A percentile compares a stretch with the other conserved stretches of the same genome.
These are phyloP conservation scores for Oropetium thomaeum DNA, from an alignment of 176 grass and related monocot genomes.

Conservation along the genomic window DNA sequence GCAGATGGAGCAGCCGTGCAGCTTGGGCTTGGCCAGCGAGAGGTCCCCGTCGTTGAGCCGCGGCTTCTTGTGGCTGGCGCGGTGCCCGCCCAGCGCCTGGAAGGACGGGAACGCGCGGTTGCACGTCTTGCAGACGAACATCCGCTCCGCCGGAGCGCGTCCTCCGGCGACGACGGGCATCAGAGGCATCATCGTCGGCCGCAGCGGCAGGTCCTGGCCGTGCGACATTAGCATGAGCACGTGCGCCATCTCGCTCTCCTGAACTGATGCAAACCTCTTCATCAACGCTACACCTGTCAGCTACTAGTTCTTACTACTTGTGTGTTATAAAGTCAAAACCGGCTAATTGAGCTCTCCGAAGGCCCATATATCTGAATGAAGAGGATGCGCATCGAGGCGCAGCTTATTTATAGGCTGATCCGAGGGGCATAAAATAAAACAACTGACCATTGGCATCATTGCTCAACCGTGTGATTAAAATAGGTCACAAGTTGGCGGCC, in stretches of 20 bases:
- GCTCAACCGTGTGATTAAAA: not conserved
- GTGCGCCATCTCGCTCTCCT: conserved; percentile 50
- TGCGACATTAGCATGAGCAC: conserved; percentile 62
- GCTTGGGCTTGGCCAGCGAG: conserved; percentile 38
- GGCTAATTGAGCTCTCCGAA: not conserved
- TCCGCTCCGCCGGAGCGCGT: conserved; percentile 20
- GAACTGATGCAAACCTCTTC: conserved; percentile 33
- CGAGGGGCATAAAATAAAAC: not conserved
- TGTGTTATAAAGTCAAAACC: not conserved
- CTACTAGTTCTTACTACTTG: not conserved
- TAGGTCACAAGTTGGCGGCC: conserved; percentile 23
- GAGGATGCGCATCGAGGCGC: not conserved
- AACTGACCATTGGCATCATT: not conserved
- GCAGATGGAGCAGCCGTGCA: conserved; percentile 63
- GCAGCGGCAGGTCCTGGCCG: conserved; percentile 2
- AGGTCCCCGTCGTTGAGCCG: conserved; percentile 42
- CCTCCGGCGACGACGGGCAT: not conserved
- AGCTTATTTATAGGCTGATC: conserved; percentile 41
- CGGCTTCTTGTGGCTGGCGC: conserved; percentile 95
- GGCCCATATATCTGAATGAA: conserved; percentile 20
- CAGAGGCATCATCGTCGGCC: not conserved
- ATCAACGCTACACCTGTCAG: not conserved
- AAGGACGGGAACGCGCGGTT: conserved; percentile 81
- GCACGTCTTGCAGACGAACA: conserved; percentile 97
- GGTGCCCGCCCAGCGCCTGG: conserved; percentile 89